These are phyloP conservation scores for Bruguiera hainesii DNA, from an alignment of 441 rosid species.

Conservation along the genomic window DNA sequence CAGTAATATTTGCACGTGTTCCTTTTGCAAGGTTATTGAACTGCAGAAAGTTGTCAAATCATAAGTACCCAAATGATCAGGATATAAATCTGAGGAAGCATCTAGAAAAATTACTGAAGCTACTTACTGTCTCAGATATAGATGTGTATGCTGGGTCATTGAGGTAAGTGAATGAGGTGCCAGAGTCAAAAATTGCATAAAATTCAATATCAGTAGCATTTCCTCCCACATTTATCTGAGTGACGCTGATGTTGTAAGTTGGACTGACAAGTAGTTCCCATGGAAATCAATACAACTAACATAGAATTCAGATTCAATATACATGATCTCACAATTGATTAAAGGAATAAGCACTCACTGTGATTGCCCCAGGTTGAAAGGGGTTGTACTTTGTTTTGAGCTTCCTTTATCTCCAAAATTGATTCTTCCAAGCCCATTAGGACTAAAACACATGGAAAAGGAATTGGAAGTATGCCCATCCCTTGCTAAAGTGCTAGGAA, in stretches of 20 bases:
- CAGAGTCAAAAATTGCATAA: conserved; percentile 81
- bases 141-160: conserved; percentile 69
- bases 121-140: conserved; percentile 62
- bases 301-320: not conserved
- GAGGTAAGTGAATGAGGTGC: conserved; percentile 86
- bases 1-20: conserved; percentile 35
- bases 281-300: conserved; percentile 19
- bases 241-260: conserved; percentile 74
- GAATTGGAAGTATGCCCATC: conserved; percentile 64
- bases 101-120: conserved; percentile 15
- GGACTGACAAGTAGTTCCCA: conserved; percentile 46
- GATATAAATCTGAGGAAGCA: not conserved
- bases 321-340: not conserved
- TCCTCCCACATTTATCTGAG: conserved; percentile 52
- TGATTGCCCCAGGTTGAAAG: conserved; percentile 52
- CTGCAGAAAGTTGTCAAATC: conserved; percentile 40
- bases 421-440: conserved; percentile 75
- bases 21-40: conserved; percentile 53
- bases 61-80: conserved; percentile 1
- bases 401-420: conserved; percentile 89
- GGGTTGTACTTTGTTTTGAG: conserved; percentile 70
- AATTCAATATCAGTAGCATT: conserved; percentile 47
- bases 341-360: conserved; percentile 46
- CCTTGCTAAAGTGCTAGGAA: conserved; percentile 83
- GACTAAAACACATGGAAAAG: conserved; percentile 91